Evolutionary conservation across 2,329 filamentous ascomycete genomes (phyloP).

Genomic region (Phialophora macrospora): DNA sequence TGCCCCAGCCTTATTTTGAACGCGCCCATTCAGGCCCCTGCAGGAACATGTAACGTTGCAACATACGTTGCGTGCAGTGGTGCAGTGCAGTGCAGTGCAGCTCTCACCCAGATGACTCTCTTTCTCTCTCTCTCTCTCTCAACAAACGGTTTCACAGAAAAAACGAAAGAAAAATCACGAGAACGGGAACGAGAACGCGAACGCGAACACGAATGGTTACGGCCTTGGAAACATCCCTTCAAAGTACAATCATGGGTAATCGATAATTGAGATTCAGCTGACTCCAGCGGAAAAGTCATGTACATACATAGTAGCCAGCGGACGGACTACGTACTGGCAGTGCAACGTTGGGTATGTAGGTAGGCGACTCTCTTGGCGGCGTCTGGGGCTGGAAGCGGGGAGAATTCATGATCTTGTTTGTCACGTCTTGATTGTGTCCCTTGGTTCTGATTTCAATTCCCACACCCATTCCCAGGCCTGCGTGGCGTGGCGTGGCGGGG

Average conservation of each 20-base stretch:
- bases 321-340: not conserved
- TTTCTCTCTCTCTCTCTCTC: not conserved
- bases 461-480: not conserved
- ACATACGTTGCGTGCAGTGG: not conserved
- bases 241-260: not conserved
- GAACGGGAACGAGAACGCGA: not conserved
- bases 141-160: not conserved
- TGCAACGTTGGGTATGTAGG: not conserved
- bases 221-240: not conserved
- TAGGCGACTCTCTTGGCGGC: not conserved
- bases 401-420: not conserved
- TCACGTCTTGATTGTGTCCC: too few relatives aligned
- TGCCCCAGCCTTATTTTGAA: slow-evolving; percentile 11
- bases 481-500: not conserved
- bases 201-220: not conserved
- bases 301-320: not conserved
- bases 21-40: slow-evolving; percentile 2
- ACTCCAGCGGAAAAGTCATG: not conserved
- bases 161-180: not conserved
- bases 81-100: not conserved
- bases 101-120: not conserved
- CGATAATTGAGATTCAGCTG: not conserved
- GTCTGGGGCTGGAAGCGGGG: not conserved
- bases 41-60: not conserved
- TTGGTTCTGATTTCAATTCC: not conserved